Evolutionary conservation across 2,329 filamentous ascomycete species (phyloP).

Genomic region (Epichloe uncinata): DNA sequence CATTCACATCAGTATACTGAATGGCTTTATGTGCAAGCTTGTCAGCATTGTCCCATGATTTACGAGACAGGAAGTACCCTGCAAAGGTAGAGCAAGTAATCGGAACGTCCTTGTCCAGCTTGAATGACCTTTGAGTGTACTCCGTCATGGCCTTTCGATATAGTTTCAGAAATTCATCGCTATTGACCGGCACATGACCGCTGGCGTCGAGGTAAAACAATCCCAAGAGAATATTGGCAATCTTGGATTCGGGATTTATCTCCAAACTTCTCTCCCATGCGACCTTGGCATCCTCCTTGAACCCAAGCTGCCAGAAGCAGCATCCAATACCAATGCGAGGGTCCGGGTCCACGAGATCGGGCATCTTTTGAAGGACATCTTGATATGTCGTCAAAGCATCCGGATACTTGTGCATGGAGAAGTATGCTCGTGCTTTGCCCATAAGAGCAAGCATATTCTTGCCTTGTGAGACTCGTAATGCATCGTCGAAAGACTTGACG

Average conservation of each 20-base stretch:
- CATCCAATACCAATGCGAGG: constrained; percentile 92
- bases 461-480: constrained; percentile 67
- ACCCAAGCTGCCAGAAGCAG: constrained; percentile 93
- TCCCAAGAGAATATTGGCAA: constrained; percentile 79
- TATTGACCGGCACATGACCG: constrained; percentile 67
- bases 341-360: constrained; percentile 80
- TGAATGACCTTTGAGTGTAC: constrained; percentile 88
- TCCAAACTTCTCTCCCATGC: constrained; percentile 86
- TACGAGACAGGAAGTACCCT: constrained; percentile 75
- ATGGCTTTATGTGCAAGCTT: constrained; percentile 84
- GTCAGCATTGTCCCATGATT: constrained; percentile 69
- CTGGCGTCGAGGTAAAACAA: constrained; percentile 83
- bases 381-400: constrained; percentile 81
- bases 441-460: constrained; percentile 87
- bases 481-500: constrained; percentile 89
- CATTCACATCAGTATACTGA: constrained; percentile 89
- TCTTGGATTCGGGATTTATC: constrained; percentile 70
- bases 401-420: constrained; percentile 72
- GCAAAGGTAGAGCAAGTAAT: constrained; percentile 86
- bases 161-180: constrained; percentile 68
- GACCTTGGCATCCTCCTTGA: constrained; percentile 79
- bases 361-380: constrained; percentile 72
- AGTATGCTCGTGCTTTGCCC: constrained; percentile 77
- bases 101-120: constrained; percentile 80
- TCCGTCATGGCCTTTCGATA: constrained; percentile 93